These are phyloP conservation scores for Whalleya microplaca DNA, from an alignment of 2,329 filamentous ascomycete genomes.

Conservation along the genomic window DNA sequence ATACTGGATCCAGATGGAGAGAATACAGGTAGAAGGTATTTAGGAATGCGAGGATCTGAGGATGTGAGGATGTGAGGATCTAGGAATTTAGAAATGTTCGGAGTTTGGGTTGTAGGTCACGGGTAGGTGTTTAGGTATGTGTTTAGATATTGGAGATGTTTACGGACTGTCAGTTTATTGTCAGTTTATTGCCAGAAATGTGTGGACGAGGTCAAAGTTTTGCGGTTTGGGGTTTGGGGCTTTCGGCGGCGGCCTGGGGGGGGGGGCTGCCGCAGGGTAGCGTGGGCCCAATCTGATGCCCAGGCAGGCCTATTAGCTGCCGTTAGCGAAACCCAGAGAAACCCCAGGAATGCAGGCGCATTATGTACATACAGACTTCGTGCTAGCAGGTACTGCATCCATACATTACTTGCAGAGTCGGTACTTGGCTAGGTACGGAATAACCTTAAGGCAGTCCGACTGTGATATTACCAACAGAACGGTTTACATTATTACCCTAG, in stretches of 20 bases:
- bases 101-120: no score
- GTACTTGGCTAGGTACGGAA: no score
- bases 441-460: no score
- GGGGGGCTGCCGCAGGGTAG: not conserved
- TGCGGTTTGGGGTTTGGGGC: not conserved
- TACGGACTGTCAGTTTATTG: not conserved
- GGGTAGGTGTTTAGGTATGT: constrained; percentile 4
- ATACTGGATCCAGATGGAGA: no score
- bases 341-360: not conserved
- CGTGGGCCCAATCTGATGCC: not conserved
- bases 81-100: no score
- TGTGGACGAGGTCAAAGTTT: not conserved
- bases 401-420: no score
- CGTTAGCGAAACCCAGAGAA: not conserved
- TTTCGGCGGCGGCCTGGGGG: not conserved
- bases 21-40: not conserved
- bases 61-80: not conserved
- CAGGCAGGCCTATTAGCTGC: not conserved
- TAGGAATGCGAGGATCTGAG: constrained; percentile 3
- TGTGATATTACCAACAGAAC: no score
- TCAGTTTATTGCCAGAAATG: not conserved
- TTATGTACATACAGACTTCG: no score
- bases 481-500: no score
- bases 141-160: not conserved
- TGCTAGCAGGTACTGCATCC: no score